Conservation (phyloP, 768 basidiomycete species). For the Amanita fuliginea region DNA sequence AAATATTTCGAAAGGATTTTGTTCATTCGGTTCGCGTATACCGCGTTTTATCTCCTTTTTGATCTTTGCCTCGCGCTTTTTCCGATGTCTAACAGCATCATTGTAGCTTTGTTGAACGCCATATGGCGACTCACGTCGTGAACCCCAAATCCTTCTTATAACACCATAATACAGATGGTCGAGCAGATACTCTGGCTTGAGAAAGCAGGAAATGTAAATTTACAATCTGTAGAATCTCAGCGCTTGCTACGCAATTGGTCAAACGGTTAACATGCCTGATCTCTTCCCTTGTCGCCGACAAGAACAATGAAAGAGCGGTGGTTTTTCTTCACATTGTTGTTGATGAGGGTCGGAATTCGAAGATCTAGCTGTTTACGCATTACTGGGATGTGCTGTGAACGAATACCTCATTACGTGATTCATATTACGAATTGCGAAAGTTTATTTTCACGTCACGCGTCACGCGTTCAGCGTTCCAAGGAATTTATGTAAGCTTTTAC, state of each 20-base stretch:
- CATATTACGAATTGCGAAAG: not conserved
- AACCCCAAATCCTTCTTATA: constrained; percentile 99
- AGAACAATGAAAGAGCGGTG: constrained; percentile 94
- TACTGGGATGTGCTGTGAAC: no score
- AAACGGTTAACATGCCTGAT: constrained; percentile 51
- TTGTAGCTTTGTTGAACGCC: not conserved
- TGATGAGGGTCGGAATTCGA: constrained; percentile 85
- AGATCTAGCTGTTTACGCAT: constrained; percentile 82
- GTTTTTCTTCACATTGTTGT: constrained; percentile 87
- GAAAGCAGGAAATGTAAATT: constrained; percentile 94
- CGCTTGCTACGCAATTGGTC: no score
- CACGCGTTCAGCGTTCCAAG: no score
- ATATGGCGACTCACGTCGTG: constrained; percentile 51
- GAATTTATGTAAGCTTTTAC: no score
- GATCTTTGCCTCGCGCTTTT: constrained; percentile 94
- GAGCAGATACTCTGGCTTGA: constrained; percentile 78
- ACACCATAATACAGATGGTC: constrained; percentile 93
- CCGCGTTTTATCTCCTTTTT: constrained; percentile 95
- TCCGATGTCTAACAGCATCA: constrained; percentile 59
- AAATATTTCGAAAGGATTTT: constrained; percentile 97
- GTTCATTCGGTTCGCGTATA: constrained; percentile 87
- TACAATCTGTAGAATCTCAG: constrained; percentile 47
- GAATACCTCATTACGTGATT: not conserved
- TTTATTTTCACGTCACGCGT: no score
- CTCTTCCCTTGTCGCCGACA: constrained; percentile 87